Percentiles rank a stretch among this genome's conserved stretches.
phyloP scores from a whole-genome alignment of 371 early-diverging fungal genomes.

The Entomophthora muscae region DNA sequence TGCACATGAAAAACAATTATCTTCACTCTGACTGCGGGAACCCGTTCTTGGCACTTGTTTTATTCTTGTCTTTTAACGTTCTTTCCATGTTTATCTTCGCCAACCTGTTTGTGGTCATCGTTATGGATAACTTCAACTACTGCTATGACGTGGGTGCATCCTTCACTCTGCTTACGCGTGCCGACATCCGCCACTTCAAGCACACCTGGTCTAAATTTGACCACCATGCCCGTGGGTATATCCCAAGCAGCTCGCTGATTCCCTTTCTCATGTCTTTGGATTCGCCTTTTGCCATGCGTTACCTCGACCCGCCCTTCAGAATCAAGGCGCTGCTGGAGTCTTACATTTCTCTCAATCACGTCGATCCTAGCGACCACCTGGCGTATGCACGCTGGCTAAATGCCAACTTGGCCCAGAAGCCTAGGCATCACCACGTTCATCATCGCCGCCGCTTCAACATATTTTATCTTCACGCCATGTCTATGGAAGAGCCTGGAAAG shows the following conservation, averaged over 20 bases:
- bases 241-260: constrained; percentile 25
- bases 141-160: constrained; percentile 40
- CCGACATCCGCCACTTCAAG: constrained; percentile 45
- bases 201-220: constrained; percentile 38
- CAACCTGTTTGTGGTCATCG: constrained; percentile 50
- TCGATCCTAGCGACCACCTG: background rate
- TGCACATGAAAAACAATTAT: constrained; percentile 24
- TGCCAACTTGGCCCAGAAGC: constrained; percentile 13
- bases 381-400: constrained; percentile 16
- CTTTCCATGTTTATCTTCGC: constrained; percentile 59
- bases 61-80: constrained; percentile 47
- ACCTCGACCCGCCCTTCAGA: constrained; percentile 19
- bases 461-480: constrained; percentile 16
- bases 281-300: constrained; percentile 20
- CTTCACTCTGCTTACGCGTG: constrained; percentile 37
- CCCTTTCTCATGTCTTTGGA: constrained; percentile 25
- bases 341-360: background rate
- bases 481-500: constrained; percentile 12
- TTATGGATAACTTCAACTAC: constrained; percentile 50
- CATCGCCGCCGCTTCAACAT: constrained; percentile 16
- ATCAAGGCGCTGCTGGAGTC: constrained; percentile 17
- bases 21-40: constrained; percentile 48
- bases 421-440: constrained; percentile 10
- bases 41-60: constrained; percentile 30
- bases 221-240: constrained; percentile 27